Evolutionary conservation across 2,329 filamentous ascomycete genomes (phyloP).

Genomic region (Paecilomyces sp.): DNA sequence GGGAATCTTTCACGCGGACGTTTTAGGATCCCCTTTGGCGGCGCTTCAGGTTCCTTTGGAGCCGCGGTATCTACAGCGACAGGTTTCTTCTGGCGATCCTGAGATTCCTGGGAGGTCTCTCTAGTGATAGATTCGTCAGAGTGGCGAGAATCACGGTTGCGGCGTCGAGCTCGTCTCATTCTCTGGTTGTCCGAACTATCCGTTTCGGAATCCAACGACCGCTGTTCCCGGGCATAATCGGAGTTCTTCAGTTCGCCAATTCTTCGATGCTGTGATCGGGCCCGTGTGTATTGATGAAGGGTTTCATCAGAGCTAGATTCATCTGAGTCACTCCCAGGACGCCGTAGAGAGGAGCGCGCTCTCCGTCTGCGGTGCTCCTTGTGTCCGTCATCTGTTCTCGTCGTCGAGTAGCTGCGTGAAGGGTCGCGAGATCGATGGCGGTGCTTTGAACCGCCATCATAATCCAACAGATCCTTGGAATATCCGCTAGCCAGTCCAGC

Average conservation of each 20-base stretch:
- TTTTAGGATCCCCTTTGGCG: constrained; percentile 77
- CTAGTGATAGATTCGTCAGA: constrained; percentile 10
- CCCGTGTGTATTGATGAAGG: constrained; percentile 21
- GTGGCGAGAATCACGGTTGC: constrained; percentile 3
- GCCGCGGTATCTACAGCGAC: constrained; percentile 17
- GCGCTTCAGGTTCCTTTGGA: constrained; percentile 53
- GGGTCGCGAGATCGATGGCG: constrained; percentile 15
- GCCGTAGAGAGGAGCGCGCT: constrained; percentile 13
- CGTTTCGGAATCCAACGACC: constrained; percentile 11
- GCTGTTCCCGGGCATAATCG: constrained; percentile 14
- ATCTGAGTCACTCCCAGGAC: constrained; percentile 19
- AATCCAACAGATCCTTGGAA: constrained; percentile 22
- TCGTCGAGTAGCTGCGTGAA: constrained; percentile 1
- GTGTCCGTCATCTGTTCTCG: constrained; percentile 6
- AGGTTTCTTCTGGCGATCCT: constrained; percentile 17
- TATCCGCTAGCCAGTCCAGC: constrained; percentile 29
- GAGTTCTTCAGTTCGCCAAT: constrained; percentile 18
- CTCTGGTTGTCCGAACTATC: constrained; percentile 14
- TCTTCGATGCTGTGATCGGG: constrained; percentile 17
- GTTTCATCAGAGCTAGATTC: constrained; percentile 26
- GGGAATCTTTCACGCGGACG: constrained; percentile 76
- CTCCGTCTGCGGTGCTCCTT: constrained; percentile 11
- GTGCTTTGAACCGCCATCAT: constrained; percentile 15
- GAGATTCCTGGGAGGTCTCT: constrained; percentile 10
- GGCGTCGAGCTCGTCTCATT: not conserved